Evolutionary conservation across 2,329 filamentous ascomycete species (phyloP).

Genomic region (Ophiostoma pallidulum): DNA sequence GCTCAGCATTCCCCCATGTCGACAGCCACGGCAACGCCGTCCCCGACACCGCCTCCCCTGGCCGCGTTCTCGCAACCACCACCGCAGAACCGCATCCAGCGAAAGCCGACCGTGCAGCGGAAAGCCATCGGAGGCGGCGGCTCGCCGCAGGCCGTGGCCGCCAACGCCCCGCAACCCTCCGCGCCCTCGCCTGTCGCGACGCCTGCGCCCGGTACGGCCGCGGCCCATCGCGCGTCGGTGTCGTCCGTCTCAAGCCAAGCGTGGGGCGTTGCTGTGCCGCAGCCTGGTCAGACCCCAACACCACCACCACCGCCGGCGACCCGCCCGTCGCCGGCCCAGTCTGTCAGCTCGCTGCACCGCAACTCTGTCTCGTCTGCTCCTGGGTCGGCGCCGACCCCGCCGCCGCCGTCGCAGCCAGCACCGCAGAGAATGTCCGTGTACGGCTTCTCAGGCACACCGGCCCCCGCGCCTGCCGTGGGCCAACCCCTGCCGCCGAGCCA

Average conservation of each 20-base stretch:
- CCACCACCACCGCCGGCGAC: too few species aligned
- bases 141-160: neutral
- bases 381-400: neutral
- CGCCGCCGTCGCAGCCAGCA: neutral
- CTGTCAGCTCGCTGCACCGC: constrained; percentile 9
- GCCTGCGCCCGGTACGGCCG: neutral
- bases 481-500: neutral
- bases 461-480: neutral
- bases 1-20: neutral
- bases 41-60: neutral
- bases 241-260: constrained; percentile 6
- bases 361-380: constrained; percentile 9
- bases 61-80: neutral
- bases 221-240: constrained; percentile 7
- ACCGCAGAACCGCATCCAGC: constrained; percentile 1
- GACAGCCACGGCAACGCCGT: neutral
- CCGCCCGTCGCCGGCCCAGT: constrained; percentile 10
- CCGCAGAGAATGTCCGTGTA: constrained; percentile 10
- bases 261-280: neutral
- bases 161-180: neutral
- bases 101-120: constrained; percentile 8
- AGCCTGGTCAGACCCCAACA: neutral
- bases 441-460: neutral
- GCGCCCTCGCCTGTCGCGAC: neutral
- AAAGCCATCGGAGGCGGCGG: neutral